A percentile compares a stretch with the other conserved stretches of the same genome.
Evolutionary conservation across 257 asterid species (phyloP).

Genomic region (Lithospermum erythrorhizon): DNA sequence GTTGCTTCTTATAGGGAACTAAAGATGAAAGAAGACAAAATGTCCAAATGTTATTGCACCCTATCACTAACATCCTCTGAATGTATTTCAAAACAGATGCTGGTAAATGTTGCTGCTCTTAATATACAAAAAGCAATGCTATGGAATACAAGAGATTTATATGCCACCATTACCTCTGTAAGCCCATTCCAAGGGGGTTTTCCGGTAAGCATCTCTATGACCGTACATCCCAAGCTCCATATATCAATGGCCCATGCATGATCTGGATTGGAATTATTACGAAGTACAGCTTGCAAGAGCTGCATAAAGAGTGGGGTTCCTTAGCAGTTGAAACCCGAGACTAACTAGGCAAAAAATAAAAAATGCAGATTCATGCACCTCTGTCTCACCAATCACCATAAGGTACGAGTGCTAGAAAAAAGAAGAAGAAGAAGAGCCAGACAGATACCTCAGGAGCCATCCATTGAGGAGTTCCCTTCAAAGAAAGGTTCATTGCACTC

Average conservation of each 20-base stretch:
- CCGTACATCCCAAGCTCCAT: slow-evolving; percentile 58
- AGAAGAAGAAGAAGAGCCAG: too few relatives aligned
- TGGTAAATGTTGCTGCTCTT: too few relatives aligned
- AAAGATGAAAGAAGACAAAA: too few relatives aligned
- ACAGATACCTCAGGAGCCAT: slow-evolving; percentile 84
- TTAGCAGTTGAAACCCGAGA: slow-evolving; percentile 5
- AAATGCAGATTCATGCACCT: neutral
- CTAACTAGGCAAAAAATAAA: neutral
- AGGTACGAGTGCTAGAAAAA: too few relatives aligned
- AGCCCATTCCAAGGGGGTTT: slow-evolving; percentile 81
- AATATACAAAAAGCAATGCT: neutral
- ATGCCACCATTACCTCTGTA: slow-evolving; percentile 28
- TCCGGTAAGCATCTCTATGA: slow-evolving; percentile 46
- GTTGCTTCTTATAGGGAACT: too few relatives aligned
- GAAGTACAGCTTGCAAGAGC: slow-evolving; percentile 74
- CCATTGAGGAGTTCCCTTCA: slow-evolving; percentile 91
- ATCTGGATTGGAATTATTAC: slow-evolving; percentile 55
- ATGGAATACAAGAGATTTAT: neutral
- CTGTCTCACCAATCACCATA: too few relatives aligned
- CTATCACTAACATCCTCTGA: too few relatives aligned
- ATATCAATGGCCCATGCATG: slow-evolving; percentile 70
- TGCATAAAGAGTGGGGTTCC: slow-evolving; percentile 11
- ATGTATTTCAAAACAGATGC: too few relatives aligned
- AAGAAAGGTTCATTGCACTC: slow-evolving; percentile 36
- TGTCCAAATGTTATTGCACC: too few relatives aligned